phyloP scores from a whole-genome alignment of 768 basidiomycete species.

The button mushroom (Agaricus bisporus) region DNA sequence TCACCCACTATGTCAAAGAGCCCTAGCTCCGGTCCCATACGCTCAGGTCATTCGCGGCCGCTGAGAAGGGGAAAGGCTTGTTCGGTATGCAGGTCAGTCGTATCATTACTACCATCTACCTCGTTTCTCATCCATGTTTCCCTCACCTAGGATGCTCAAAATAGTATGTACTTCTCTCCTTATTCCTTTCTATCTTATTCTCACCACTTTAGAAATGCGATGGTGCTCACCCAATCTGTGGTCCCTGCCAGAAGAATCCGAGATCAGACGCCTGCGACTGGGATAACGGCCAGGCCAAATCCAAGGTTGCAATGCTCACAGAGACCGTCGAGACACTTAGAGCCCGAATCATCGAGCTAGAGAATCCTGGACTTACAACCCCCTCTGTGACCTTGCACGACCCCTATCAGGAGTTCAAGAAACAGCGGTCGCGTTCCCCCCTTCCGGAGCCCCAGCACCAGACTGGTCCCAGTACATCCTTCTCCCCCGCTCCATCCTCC shows the following conservation, averaged over 20 bases:
- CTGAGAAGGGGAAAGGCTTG: constrained; percentile 51
- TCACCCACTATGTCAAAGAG: constrained; percentile 27
- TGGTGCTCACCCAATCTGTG: constrained; percentile 56
- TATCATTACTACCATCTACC: neutral
- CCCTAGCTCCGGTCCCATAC: constrained; percentile 23
- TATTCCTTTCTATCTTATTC: neutral
- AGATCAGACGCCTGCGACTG: constrained; percentile 70
- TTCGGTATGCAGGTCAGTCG: constrained; percentile 43
- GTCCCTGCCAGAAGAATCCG: constrained; percentile 53
- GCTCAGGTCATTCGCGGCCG: constrained; percentile 29
- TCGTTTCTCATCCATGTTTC: constrained; percentile 6
- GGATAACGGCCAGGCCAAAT: constrained; percentile 54
- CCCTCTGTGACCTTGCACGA: constrained; percentile 45
- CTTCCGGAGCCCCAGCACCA: constrained; percentile 25
- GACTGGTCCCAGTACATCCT: constrained; percentile 30
- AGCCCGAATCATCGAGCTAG: constrained; percentile 50
- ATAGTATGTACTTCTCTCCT: constrained; percentile 30
- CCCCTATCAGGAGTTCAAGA: constrained; percentile 36
- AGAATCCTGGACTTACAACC: constrained; percentile 41
- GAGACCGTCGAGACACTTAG: constrained; percentile 51
- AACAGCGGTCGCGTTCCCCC: constrained; percentile 28
- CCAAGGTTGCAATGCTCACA: constrained; percentile 54
- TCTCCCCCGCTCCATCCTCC: constrained; percentile 37
- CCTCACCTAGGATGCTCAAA: constrained; percentile 36
- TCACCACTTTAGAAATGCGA: constrained; percentile 48